These are phyloP conservation scores for Dactylonectria estremocensis DNA, from an alignment of 2,329 filamentous ascomycete genomes.

Conservation along the genomic window DNA sequence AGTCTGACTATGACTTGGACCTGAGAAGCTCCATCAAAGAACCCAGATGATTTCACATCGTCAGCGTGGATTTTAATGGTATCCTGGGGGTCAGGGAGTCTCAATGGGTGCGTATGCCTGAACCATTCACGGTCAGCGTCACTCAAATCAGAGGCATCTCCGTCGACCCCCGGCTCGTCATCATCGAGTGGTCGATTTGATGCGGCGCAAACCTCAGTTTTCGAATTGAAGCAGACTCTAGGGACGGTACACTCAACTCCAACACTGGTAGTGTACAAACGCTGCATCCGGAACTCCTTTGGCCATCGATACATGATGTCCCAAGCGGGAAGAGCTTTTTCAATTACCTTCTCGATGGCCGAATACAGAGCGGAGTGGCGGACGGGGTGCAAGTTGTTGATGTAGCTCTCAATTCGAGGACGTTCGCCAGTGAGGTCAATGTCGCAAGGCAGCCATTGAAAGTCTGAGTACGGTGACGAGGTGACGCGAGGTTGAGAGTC, in stretches of 20 bases:
- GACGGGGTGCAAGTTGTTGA: constrained; percentile 68
- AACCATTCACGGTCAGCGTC: not conserved
- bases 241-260: too few relatives aligned
- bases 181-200: not conserved
- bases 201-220: not conserved
- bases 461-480: constrained; percentile 30
- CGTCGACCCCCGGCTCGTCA: not conserved
- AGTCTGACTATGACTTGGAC: too few relatives aligned
- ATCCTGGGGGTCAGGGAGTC: not conserved
- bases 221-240: too few relatives aligned
- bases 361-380: constrained; percentile 57
- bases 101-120: not conserved
- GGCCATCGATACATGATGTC: constrained; percentile 56
- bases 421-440: constrained; percentile 57
- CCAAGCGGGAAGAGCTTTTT: constrained; percentile 62
- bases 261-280: constrained; percentile 35
- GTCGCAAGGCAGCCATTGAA: constrained; percentile 67
- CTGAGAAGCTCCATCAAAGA: too few relatives aligned
- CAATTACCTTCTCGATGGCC: constrained; percentile 59
- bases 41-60: not conserved
- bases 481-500: too few relatives aligned
- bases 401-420: constrained; percentile 63
- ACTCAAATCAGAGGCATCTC: not conserved
- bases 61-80: not conserved
- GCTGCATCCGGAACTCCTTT: constrained; percentile 45